Percentiles rank a stretch among this genome's conserved stretches.
Conservation (phyloP, 129 eudicot species). For the Dittrichia graveolens region DNA sequence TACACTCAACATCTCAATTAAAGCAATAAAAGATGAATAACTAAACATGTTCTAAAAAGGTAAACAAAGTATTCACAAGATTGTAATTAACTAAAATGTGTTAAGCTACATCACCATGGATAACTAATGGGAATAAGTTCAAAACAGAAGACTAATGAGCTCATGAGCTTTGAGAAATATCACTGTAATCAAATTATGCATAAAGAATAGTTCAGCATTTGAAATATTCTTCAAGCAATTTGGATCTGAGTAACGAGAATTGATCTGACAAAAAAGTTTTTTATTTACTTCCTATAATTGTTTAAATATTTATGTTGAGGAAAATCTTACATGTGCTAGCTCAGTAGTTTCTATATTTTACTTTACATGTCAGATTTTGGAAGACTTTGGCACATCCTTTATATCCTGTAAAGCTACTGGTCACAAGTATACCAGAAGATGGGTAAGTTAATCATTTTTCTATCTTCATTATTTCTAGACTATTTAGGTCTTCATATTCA, state of each 20-base stretch:
- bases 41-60: too few species aligned
- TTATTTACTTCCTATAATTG: not conserved
- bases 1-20: too few species aligned
- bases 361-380: constrained; percentile 46
- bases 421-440: constrained; percentile 30
- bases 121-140: too few species aligned
- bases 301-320: not conserved
- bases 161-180: not conserved
- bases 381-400: constrained; percentile 49
- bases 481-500: constrained; percentile 7
- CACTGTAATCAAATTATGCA: not conserved
- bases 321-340: not conserved
- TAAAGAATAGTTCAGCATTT: not conserved
- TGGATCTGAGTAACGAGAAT: not conserved
- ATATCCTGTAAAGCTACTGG: constrained; percentile 44
- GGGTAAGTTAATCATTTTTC: constrained; percentile 41
- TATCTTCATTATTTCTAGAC: not conserved
- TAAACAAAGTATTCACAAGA: too few species aligned
- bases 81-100: too few species aligned
- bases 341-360: not conserved
- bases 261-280: not conserved
- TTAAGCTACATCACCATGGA: too few species aligned
- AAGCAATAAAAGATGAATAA: too few species aligned
- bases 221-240: not conserved
- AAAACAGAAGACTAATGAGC: not conserved